Conservation (phyloP, 257 asterid genomes). For the Nicotiana obtusifolia region DNA sequence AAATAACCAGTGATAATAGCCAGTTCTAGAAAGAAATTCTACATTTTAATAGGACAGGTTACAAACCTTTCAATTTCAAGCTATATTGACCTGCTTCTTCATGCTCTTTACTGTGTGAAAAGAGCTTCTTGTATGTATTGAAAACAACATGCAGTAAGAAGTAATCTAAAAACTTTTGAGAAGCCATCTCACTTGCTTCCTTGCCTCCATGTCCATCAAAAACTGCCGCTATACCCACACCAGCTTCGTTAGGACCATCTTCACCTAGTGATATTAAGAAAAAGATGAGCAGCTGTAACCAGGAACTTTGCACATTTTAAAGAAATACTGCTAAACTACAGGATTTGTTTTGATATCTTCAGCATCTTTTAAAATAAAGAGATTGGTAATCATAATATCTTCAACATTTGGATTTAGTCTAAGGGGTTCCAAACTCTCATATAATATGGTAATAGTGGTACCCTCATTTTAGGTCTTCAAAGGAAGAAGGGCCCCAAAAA, state of each 20-base stretch:
- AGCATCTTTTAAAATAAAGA: not conserved
- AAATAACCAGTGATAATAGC: not conserved
- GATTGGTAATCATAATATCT: not conserved
- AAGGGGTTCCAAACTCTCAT: not conserved
- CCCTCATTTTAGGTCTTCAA: not conserved
- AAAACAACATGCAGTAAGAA: slow-evolving; percentile 40
- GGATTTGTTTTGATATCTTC: not conserved
- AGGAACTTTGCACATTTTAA: not conserved
- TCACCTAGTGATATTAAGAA: slow-evolving; percentile 28
- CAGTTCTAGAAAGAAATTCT: not conserved
- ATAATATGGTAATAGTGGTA: not conserved
- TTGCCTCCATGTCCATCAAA: slow-evolving; percentile 84
- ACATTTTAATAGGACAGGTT: not conserved
- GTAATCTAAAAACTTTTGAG: slow-evolving; percentile 42
- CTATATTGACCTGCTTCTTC: slow-evolving; percentile 9
- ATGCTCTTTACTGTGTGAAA: slow-evolving; percentile 19
- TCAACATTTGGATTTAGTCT: not conserved
- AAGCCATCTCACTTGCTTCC: slow-evolving; percentile 77
- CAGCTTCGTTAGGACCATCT: slow-evolving; percentile 28
- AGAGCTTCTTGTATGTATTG: slow-evolving; percentile 31
- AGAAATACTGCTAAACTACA: not conserved
- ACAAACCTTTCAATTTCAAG: slow-evolving; percentile 2
- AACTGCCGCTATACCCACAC: slow-evolving; percentile 52
- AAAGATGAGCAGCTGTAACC: not conserved
- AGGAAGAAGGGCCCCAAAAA: not conserved